Evolutionary conservation across 2,329 filamentous ascomycete species (phyloP), one percentile per base, ranked within the genome.

Genomic region (Colletotrichum eleusines): DNA sequence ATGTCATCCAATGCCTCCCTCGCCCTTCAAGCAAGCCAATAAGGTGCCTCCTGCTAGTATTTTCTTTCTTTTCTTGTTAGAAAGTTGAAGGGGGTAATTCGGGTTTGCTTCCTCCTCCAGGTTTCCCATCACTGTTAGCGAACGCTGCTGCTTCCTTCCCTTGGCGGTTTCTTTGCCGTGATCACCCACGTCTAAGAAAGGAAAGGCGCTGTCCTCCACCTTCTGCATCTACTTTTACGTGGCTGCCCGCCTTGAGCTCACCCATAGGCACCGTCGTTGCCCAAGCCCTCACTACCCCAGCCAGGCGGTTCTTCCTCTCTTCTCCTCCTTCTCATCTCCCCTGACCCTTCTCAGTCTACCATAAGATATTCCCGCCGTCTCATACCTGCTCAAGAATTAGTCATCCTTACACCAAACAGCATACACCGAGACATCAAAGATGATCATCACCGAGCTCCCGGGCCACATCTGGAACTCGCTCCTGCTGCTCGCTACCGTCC

Each of bases 371-470:
- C 4, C 31, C 8, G 9, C 28, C 23, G 54, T 38, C 23, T 23
- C 9, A 8, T 23, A 23, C 20, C n/a, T 11, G 23, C 31, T 20
- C 8, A 2, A 18, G 9, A 16, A 23, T 16, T 12, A 5, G n/a
- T 23, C 53, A 12, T 16, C 53, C n/a, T 55, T 38, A 16, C 53
- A 55, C 28, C 12, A 51, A 51, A 51, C 7, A 55, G 28, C 55
- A 58, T 18, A 35, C 44, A 28, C 38, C 53, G 63, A 65, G 40
- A 64, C 63, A 59, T 18, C 28, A 7, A 73, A 72, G 65, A 46
- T 61, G 23, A 33, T 55, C 23, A 35, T 61, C 58, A 23, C 46
- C 16, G 48, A 57, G 26, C n/a, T 61, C 54, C 59, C 57, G 23
- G 40, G 33, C 63, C 63, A 59, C 38, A 28, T 63, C 61, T 61